phyloP scores from a whole-genome alignment of 345 rosid species.

The Trapa bicornis region DNA sequence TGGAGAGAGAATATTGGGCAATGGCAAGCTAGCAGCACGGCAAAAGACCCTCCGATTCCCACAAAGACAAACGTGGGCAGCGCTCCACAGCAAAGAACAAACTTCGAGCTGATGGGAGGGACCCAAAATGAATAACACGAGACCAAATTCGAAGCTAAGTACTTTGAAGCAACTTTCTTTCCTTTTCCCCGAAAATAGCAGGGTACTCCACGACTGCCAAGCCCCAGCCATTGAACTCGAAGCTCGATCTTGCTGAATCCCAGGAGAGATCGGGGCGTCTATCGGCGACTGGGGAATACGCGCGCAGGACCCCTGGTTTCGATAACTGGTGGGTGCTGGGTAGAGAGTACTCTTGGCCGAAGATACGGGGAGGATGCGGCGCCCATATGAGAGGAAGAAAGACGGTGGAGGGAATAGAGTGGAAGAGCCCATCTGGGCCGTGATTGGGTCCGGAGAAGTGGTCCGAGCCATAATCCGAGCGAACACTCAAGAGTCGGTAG shows the following conservation, averaged over 20 bases:
- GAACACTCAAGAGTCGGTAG: not conserved
- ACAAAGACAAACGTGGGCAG: conserved; percentile 27
- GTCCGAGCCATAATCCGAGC: conserved; percentile 6
- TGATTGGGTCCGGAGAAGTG: not conserved
- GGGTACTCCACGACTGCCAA: conserved; percentile 49
- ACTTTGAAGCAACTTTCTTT: conserved; percentile 15
- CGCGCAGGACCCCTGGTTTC: conserved; percentile 22
- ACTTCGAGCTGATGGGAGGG: not conserved
- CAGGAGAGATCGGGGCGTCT: conserved; percentile 34
- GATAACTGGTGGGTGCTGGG: conserved; percentile 13
- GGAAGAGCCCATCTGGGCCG: conserved; percentile 3
- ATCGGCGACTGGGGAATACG: conserved; percentile 29
- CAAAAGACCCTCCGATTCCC: conserved; percentile 43
- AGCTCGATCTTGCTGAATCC: conserved; percentile 25
- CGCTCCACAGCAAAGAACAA: conserved; percentile 20
- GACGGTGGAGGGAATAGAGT: conserved; percentile 16
- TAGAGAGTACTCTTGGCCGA: conserved; percentile 7
- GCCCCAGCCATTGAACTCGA: conserved; percentile 53
- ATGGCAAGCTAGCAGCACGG: conserved; percentile 35
- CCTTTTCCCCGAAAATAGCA: conserved; percentile 5
- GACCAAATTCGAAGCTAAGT: not conserved
- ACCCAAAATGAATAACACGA: not conserved
- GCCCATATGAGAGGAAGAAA: conserved; percentile 19
- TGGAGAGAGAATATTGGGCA: conserved; percentile 44
- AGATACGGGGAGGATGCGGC: conserved; percentile 23